Base-by-base conservation (phyloP, 768 basidiomycete genomes). In the Suillus placidus region DNA sequence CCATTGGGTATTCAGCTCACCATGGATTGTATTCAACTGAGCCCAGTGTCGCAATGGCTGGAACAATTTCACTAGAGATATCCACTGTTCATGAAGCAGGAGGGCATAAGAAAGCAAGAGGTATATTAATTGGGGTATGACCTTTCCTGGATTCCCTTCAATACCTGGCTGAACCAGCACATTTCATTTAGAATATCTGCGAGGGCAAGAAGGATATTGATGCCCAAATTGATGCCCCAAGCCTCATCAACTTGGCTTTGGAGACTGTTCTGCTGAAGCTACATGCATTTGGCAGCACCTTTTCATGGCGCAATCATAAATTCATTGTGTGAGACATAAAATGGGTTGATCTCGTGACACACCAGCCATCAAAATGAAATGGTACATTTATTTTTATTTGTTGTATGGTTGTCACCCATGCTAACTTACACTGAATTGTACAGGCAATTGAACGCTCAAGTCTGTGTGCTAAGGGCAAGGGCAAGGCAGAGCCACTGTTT, bases 321-420 rank as follows among this genome's bases (percentile, higher is more conserved):
- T 61, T 61, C 30, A 23, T 61, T 20, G 16, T 58, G 34, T 18
- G 34, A 35, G 54, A 55, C 52, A 37, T 32, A 4, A 18, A 61
- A 38, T 67, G 66, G 63, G 66, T 64, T 6, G 45, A 61, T 42
- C 60, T 67, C 26, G 0, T 26, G 13, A 61, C 12, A 6, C 58
- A 67, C 30, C 5, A 32, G 12, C 43, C 20, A 12, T 13, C 38
- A 14, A 14, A 42, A 47, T 13, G 47, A 47, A 12, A 12, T 23
- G n/a, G 47, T 47, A 47, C n/a, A n/a, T n/a, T n/a, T n/a, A n/a
- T 13, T 4, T 10, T 12, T 47, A 47, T 47, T 23, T 3, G 1
- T 47, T 47, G 12, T 47, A 23, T 23, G 4, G 4, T 10, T n/a
- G n/a, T 23, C 1, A 12, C 45, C 18, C 8, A 43, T 9, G 3